Base-by-base conservation (phyloP, 768 basidiomycete species). In the Hysterangium stoloniferum region DNA sequence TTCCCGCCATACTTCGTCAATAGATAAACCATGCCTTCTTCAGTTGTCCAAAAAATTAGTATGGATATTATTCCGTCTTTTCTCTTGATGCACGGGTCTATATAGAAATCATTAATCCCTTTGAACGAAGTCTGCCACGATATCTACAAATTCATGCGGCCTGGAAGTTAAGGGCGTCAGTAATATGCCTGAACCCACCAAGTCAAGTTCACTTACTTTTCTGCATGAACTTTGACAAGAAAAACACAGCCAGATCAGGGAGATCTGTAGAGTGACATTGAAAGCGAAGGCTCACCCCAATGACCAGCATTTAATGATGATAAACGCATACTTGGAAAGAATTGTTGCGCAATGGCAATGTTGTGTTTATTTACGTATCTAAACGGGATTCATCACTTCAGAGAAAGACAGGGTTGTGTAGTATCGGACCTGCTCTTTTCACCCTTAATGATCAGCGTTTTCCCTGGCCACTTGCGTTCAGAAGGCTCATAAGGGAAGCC, bases 361-460 rank as follows among this genome's bases (percentile, higher is more conserved):
- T 93, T 90, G 48, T 78, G 71, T 22, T 72, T 66, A 56, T 90
- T 92, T 61, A 93, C 79, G 65, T 84, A 91, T 46, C 85, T 84
- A 52, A 27, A 17, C 11, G 31, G 29, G n/a, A 12, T 25, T 12
- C 15, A 33, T 25, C 36, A 55, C 28, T 41, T 36, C 25, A n/a
- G 29, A 1, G 28, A 36, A 19, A 33, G 9, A 13, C 24, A 24
- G 4, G 27, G 45, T n/a, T n/a, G 32, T 17, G 22, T 4, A 45
- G 31, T 19, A 32, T 70, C 78, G 48, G 46, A 87, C 77, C 75
- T 76, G 76, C 86, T 89, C 66, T 75, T 80, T n/a, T 67, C 64
- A 4, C 92, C 92, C 59, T 89, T 90, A 52, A 93, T 70, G 56
- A 88, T 82, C 13, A 94, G 65, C 0, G 84, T 78, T 35, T 70